A percentile compares a stretch with the other conserved stretches of the same genome.
These are phyloP conservation scores for Meyerozyma sp. DNA, from an alignment of 1,139 yeast species.

Conservation along the genomic window DNA sequence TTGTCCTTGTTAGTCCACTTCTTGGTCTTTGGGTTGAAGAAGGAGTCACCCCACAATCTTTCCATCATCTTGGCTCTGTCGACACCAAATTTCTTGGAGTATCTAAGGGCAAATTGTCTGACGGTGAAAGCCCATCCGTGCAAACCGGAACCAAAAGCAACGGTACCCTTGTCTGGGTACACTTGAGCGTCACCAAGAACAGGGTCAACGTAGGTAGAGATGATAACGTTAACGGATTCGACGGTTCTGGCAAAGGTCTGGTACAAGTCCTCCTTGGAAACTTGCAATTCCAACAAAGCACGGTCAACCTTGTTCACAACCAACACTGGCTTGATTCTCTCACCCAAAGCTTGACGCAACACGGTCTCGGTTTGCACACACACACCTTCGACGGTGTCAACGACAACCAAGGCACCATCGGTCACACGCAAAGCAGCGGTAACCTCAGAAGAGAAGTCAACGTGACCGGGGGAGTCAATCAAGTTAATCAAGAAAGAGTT, in stretches of 20 bases:
- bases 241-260: constrained; percentile 98
- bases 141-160: constrained; percentile 99
- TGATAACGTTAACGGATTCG: constrained; percentile 98
- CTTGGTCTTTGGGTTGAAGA: constrained; percentile 99
- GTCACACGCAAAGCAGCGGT: constrained; percentile 99
- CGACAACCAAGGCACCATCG: constrained; percentile 99
- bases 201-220: constrained; percentile 91
- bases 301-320: constrained; percentile 99
- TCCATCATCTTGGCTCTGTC: constrained; percentile 97
- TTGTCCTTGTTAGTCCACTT: constrained; percentile 97
- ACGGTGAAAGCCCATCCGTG: constrained; percentile 99
- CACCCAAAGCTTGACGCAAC: constrained; percentile 98
- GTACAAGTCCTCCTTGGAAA: constrained; percentile 97
- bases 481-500: constrained; percentile 94
- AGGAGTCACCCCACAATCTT: constrained; percentile 99
- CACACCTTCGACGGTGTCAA: constrained; percentile 99
- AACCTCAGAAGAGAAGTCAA: constrained; percentile 99
- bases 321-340: constrained; percentile 98
- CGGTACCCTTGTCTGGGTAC: constrained; percentile 98
- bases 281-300: constrained; percentile 98
- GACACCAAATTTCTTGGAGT: constrained; percentile 99
- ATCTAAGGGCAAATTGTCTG: constrained; percentile 97
- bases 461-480: constrained; percentile 99
- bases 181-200: constrained; percentile 95
- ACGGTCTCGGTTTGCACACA: constrained; percentile 99